Conservation (phyloP, 441 rosid species). For the Capsella rubella region DNA sequence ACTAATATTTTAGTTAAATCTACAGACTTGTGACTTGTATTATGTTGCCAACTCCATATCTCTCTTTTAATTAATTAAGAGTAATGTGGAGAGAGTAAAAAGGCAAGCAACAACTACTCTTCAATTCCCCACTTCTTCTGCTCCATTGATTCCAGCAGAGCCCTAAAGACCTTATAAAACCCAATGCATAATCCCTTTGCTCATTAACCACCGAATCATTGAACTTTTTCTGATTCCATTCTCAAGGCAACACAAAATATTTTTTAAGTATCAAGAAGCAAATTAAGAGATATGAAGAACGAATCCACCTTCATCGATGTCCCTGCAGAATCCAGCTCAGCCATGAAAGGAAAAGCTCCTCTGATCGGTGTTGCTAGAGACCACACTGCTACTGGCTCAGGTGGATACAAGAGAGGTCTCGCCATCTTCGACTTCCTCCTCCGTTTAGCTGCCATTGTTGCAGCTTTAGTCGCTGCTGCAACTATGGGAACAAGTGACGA, state of each 20-base stretch:
- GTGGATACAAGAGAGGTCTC: constrained; percentile 60
- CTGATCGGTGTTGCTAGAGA: constrained; percentile 48
- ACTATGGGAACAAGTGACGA: constrained; percentile 85
- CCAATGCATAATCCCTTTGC: not conserved
- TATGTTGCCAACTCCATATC: constrained; percentile 37
- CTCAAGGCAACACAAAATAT: constrained; percentile 13
- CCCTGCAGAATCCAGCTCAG: constrained; percentile 61
- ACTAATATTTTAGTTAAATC: not conserved
- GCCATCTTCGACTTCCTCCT: constrained; percentile 74
- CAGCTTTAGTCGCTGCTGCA: constrained; percentile 67
- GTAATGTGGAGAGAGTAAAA: constrained; percentile 42
- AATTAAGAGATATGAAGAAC: constrained; percentile 47
- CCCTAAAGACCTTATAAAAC: constrained; percentile 37
- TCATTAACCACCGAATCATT: constrained; percentile 43
- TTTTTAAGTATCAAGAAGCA: constrained; percentile 18
- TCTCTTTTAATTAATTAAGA: not conserved
- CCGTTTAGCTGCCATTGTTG: constrained; percentile 65
- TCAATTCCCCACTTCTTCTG: constrained; percentile 35
- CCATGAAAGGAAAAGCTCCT: constrained; percentile 65
- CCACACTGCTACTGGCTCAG: constrained; percentile 39
- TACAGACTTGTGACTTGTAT: constrained; percentile 26
- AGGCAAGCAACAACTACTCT: constrained; percentile 61
- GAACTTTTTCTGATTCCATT: constrained; percentile 11
- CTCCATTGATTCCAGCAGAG: constrained; percentile 42
- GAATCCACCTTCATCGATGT: constrained; percentile 58